A percentile compares a stretch with the other conserved stretches of the same genome.
Conservation (phyloP, 2,329 filamentous ascomycete species). For the Epicoccum sorghinum region DNA sequence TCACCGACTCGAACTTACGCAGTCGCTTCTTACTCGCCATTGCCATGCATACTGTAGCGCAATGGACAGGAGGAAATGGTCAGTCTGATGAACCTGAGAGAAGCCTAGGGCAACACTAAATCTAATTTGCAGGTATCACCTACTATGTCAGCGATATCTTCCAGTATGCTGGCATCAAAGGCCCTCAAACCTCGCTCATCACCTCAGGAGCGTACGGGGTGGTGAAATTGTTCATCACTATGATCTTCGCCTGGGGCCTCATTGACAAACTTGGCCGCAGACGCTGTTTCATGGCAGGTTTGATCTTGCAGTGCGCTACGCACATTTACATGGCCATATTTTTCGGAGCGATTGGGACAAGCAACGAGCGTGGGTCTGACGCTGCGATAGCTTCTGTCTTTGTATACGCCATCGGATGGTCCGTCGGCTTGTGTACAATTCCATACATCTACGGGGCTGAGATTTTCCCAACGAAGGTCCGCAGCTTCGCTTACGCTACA, state of each 20-base stretch:
- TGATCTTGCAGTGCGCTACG: background rate
- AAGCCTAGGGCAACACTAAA: too few relatives aligned
- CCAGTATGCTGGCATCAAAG: background rate
- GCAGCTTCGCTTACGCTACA: background rate
- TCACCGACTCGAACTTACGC: background rate
- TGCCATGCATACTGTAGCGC: background rate
- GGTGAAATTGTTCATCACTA: background rate
- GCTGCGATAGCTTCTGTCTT: background rate
- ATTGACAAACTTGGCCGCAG: background rate
- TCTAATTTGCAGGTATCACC: background rate
- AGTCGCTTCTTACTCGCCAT: background rate
- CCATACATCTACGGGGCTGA: conserved; percentile 1
- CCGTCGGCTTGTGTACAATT: background rate
- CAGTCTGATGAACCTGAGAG: too few relatives aligned
- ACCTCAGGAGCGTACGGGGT: background rate
- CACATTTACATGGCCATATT: conserved; percentile 2
- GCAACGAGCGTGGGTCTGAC: background rate
- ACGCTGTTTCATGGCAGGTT: background rate
- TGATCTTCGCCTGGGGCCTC: background rate
- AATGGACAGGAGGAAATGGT: background rate
- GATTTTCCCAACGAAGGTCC: background rate
- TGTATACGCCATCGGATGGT: background rate
- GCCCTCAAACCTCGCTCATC: background rate
- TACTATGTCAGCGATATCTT: background rate
- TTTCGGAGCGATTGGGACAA: background rate